Percentiles rank a stretch among this genome's conserved stretches.
Evolutionary conservation across 75 land plant species (phyloP).

Genomic region (Larix kaempferi): DNA sequence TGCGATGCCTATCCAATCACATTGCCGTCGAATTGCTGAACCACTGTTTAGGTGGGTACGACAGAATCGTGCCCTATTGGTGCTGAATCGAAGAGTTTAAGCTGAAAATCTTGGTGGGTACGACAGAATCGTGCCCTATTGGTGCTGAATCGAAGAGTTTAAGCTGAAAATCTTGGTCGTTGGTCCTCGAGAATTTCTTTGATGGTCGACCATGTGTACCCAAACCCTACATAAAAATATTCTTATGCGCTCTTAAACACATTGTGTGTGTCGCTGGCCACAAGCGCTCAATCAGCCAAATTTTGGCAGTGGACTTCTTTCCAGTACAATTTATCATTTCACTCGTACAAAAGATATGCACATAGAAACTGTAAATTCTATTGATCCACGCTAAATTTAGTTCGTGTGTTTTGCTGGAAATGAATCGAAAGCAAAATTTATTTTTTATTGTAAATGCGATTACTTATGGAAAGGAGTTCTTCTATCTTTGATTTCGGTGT

Average conservation of each 20-base stretch:
- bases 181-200: constrained; percentile 24
- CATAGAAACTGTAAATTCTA: too few relatives aligned
- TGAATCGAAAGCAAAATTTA: too few relatives aligned
- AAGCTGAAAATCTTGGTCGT: constrained; percentile 1
- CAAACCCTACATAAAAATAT: constrained; percentile 12
- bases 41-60: constrained; percentile 2
- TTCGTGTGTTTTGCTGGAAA: too few relatives aligned
- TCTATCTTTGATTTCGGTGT: too few relatives aligned
- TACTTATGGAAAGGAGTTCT: too few relatives aligned
- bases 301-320: constrained; percentile 27
- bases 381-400: too few relatives aligned
- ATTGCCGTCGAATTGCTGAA: too few relatives aligned
- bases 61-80: constrained; percentile 4
- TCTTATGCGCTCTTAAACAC: constrained; percentile 6
- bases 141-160: constrained; percentile 13
- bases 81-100: constrained; percentile 13
- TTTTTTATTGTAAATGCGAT: too few relatives aligned
- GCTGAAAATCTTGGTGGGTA: constrained; percentile 8
- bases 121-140: neutral
- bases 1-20: too few relatives aligned
- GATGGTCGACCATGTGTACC: constrained; percentile 4
- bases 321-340: constrained; percentile 3
- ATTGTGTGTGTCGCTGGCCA: constrained; percentile 3
- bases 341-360: neutral
- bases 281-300: constrained; percentile 26